Conservation (phyloP, 169 alveolate species). For the Plasmodium reichenowi region DNA sequence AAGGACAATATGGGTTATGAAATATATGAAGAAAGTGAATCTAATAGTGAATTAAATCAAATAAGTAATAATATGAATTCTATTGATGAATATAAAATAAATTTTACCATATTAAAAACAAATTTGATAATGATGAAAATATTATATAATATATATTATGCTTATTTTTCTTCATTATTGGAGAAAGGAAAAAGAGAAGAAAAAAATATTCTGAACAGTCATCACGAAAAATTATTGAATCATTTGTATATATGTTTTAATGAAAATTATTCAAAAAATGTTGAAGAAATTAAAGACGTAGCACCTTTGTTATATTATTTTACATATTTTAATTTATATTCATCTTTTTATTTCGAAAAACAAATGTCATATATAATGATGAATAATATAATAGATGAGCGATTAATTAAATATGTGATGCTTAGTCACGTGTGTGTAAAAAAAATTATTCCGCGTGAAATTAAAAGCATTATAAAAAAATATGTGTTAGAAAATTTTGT, state of each 20-base stretch:
- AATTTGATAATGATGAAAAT: constrained; percentile 72
- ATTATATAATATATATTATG: constrained; percentile 49
- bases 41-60: neutral
- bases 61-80: neutral
- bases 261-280: constrained; percentile 40
- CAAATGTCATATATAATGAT: constrained; percentile 47
- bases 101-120: constrained; percentile 25
- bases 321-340: constrained; percentile 44
- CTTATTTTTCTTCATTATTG: neutral
- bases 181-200: constrained; percentile 22
- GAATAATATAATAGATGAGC: constrained; percentile 26
- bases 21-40: neutral
- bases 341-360: constrained; percentile 44
- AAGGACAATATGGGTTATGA: neutral
- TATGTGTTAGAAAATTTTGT: constrained; percentile 33
- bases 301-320: constrained; percentile 53
- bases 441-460: constrained; percentile 25
- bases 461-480: constrained; percentile 54
- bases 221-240: constrained; percentile 44
- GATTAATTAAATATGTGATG: constrained; percentile 17
- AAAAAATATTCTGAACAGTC: constrained; percentile 67
- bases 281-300: constrained; percentile 42
- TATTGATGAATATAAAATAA: constrained; percentile 12
- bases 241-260: constrained; percentile 65
- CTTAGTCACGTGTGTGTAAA: constrained; percentile 48